These are phyloP conservation scores for Aurinia saxatilis DNA, from an alignment of 345 rosid genomes.

Conservation along the genomic window DNA sequence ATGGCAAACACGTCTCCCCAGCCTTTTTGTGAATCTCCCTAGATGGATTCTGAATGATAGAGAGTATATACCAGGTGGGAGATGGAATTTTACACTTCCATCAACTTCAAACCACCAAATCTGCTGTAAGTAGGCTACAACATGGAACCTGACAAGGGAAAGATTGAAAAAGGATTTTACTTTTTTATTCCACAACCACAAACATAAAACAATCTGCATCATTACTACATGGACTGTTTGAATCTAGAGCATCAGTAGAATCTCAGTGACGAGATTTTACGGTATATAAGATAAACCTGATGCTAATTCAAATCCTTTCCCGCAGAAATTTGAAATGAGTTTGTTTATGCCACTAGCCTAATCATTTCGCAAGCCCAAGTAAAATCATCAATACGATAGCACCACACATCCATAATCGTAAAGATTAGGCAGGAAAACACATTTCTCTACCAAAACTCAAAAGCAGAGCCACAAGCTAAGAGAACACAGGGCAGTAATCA, in stretches of 20 bases:
- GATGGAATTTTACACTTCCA: conserved; percentile 71
- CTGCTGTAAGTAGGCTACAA: conserved; percentile 82
- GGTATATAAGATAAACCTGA: too few relatives aligned
- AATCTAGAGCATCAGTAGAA: too few relatives aligned
- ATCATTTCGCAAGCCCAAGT: not conserved
- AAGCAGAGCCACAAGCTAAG: too few relatives aligned
- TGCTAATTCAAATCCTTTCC: not conserved
- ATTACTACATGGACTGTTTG: not conserved
- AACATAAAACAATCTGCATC: not conserved
- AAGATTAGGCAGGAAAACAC: not conserved
- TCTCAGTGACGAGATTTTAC: too few relatives aligned
- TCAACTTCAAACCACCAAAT: conserved; percentile 98
- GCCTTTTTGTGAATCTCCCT: conserved; percentile 64
- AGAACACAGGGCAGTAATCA: not conserved
- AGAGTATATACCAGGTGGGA: conserved; percentile 77
- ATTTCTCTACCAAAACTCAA: too few relatives aligned
- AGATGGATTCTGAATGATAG: conserved; percentile 78
- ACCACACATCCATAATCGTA: not conserved
- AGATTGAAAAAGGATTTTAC: not conserved
- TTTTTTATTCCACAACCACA: not conserved
- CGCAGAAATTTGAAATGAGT: not conserved
- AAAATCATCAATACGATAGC: not conserved
- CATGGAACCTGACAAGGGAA: conserved; percentile 59
- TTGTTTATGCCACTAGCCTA: not conserved
- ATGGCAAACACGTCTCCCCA: conserved; percentile 61